phyloP scores from a whole-genome alignment of 345 rosid genomes.

The Ailanthus altissimus region DNA sequence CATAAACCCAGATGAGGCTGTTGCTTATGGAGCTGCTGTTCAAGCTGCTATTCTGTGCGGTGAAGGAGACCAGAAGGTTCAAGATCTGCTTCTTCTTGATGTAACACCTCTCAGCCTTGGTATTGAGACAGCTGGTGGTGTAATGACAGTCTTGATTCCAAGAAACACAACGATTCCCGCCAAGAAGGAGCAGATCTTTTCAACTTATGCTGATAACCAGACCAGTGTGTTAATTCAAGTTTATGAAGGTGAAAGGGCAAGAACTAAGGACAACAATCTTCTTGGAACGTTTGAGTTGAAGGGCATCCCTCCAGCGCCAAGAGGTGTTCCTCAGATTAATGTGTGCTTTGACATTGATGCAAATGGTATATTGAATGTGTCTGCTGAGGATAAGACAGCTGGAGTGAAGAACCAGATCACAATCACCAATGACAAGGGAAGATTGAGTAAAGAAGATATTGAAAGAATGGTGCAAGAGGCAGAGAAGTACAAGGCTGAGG shows the following conservation, averaged over 20 bases:
- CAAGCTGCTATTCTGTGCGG: constrained; percentile 8
- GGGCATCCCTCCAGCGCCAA: constrained; percentile 40
- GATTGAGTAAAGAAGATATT: constrained; percentile 39
- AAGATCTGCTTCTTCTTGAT: constrained; percentile 37
- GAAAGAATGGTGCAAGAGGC: constrained; percentile 44
- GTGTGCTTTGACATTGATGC: too few species aligned
- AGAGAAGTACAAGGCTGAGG: constrained; percentile 36
- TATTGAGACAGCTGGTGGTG: constrained; percentile 38
- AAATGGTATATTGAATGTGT: constrained; percentile 31
- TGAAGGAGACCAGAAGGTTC: constrained; percentile 36
- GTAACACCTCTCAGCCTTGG: constrained; percentile 43
- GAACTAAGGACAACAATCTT: constrained; percentile 28
- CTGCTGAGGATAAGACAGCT: constrained; percentile 36
- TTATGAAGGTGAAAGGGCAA: constrained; percentile 30
- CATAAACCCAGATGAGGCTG: constrained; percentile 40
- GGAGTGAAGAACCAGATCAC: constrained; percentile 39
- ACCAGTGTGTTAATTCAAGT: constrained; percentile 38
- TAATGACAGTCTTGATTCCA: constrained; percentile 35
- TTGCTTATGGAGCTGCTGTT: constrained; percentile 34
- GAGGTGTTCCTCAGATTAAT: constrained; percentile 28
- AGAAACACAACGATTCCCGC: constrained; percentile 38
- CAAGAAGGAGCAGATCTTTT: constrained; percentile 41
- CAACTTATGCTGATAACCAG: constrained; percentile 39
- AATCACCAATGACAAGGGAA: constrained; percentile 38
- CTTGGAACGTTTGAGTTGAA: constrained; percentile 32